These are phyloP conservation scores for Penicillium rolfsii DNA, from an alignment of 2,329 filamentous ascomycete species.

Conservation along the genomic window DNA sequence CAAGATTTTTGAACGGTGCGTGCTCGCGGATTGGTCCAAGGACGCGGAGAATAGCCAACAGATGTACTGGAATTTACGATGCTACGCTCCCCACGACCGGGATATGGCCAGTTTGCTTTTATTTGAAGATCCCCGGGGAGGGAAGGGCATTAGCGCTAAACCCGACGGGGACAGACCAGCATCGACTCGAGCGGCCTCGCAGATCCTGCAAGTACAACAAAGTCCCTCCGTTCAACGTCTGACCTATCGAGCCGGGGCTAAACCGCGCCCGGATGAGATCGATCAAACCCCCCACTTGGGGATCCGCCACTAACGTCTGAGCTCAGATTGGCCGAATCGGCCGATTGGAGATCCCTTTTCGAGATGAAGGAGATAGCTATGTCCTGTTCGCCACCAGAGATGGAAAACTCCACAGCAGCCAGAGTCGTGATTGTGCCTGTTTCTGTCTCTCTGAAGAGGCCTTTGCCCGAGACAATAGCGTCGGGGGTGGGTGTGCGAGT, in stretches of 20 bases:
- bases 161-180: slow-evolving; percentile 11
- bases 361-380: background rate
- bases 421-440: background rate
- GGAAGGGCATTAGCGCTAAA: background rate
- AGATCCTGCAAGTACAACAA: background rate
- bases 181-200: background rate
- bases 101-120: slow-evolving; percentile 3
- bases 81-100: slow-evolving; percentile 13
- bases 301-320: slow-evolving; percentile 11
- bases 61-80: slow-evolving; percentile 19
- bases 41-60: slow-evolving; percentile 7
- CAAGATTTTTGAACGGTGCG: background rate
- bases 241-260: slow-evolving; percentile 16
- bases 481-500: background rate
- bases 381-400: background rate
- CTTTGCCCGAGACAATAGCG: background rate
- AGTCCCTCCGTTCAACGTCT: slow-evolving; percentile 11
- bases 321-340: slow-evolving; percentile 9
- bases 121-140: slow-evolving; percentile 11
- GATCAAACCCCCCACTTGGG: slow-evolving; percentile 13
- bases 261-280: slow-evolving; percentile 9
- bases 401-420: background rate
- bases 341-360: background rate
- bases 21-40: background rate
- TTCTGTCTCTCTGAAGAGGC: slow-evolving; percentile 1